phyloP scores from a whole-genome alignment of 2,329 filamentous ascomycete species.

The Thyridium curvatum region DNA sequence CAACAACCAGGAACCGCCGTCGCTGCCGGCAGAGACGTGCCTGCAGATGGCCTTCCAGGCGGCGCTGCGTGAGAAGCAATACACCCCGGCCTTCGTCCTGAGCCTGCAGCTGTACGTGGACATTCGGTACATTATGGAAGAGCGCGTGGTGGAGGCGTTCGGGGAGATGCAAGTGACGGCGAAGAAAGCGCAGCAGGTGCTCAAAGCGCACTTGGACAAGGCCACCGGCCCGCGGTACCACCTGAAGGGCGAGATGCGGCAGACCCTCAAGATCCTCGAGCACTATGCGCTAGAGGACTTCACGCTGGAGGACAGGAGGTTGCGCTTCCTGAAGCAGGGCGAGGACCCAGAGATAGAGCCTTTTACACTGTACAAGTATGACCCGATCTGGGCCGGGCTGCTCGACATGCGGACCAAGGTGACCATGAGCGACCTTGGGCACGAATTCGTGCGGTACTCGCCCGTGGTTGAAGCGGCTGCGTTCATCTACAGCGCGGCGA shows the following conservation, averaged over 20 bases:
- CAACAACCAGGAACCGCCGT: slow-evolving; percentile 8
- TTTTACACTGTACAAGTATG: slow-evolving; percentile 11
- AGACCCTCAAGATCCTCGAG: slow-evolving; percentile 7
- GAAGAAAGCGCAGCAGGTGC: slow-evolving; percentile 4
- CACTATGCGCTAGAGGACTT: slow-evolving; percentile 13
- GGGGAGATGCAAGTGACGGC: slow-evolving; percentile 13
- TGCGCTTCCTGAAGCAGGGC: slow-evolving; percentile 6
- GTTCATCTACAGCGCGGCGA: slow-evolving; percentile 12
- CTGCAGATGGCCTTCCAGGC: slow-evolving; percentile 17
- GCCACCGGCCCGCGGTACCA: slow-evolving; percentile 7
- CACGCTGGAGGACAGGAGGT: slow-evolving; percentile 11
- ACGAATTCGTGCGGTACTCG: slow-evolving; percentile 11
- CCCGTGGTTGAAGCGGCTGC: slow-evolving; percentile 15
- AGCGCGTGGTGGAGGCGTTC: slow-evolving; percentile 10
- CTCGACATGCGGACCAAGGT: slow-evolving; percentile 16
- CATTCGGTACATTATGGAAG: slow-evolving; percentile 22
- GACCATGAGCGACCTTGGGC: slow-evolving; percentile 13
- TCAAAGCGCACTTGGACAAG: slow-evolving; percentile 7
- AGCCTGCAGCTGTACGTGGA: slow-evolving; percentile 21
- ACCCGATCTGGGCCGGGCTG: slow-evolving; percentile 16
- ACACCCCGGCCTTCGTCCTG: slow-evolving; percentile 18
- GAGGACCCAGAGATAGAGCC: slow-evolving; percentile 9
- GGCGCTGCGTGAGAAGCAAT: slow-evolving; percentile 10
- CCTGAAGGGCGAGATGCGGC: slow-evolving; percentile 2
- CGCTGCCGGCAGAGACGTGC: slow-evolving; percentile 17